Evolutionary conservation across 192 early-diverging fungal species (phyloP), one percentile per base, ranked within the genome.

Genomic region (Backusella australiensis): DNA sequence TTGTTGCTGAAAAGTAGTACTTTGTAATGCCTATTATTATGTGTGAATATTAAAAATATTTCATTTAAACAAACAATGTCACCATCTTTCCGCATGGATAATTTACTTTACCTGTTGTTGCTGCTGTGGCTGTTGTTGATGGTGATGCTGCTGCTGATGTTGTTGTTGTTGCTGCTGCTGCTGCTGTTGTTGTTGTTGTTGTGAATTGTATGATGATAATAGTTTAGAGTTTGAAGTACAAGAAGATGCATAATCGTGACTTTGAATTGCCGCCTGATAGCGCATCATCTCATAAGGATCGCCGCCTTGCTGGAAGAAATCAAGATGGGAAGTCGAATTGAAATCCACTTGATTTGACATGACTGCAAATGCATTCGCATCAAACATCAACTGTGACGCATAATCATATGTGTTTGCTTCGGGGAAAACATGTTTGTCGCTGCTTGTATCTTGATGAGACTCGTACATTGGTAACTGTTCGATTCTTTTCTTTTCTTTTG

Each of bases 291-390:
- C 68, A 8, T 69, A 69, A 6, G 68, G 36, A 69, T 69, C 68
- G 5, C 68, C 38, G 4, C 68, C 68, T 38, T 69, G 68, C 21
- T 69, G 68, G 39, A 69, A 69, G 36, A 69, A 69, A 38, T 69
- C 68, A 36, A 69, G 68, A 26, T 69, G 41, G 4, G 68, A 35
- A 26, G 56, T 63, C 41, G 68, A 38, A 14, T 69, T 69, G 12
- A 69, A n/a, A 69, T 69, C 68, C 21, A 69, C 68, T 69, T 69
- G 68, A 38, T 69, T 69, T 23, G 68, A 69, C 68, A 69, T 69
- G 34, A 23, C 34, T 23, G 68, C 68, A 26, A 69, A 69, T n/a
- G 68, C 68, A 36, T 69, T 69, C 4, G 68, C 68, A 41, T 69
- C 68, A 39, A 69, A 69, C 68, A 69, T 69, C 14, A 69, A 38